Percentiles rank a stretch among this genome's conserved stretches.
These are phyloP conservation scores for Ochromonas danica DNA, from an alignment of 108 stramenopile genomes.

Conservation along the genomic window DNA sequence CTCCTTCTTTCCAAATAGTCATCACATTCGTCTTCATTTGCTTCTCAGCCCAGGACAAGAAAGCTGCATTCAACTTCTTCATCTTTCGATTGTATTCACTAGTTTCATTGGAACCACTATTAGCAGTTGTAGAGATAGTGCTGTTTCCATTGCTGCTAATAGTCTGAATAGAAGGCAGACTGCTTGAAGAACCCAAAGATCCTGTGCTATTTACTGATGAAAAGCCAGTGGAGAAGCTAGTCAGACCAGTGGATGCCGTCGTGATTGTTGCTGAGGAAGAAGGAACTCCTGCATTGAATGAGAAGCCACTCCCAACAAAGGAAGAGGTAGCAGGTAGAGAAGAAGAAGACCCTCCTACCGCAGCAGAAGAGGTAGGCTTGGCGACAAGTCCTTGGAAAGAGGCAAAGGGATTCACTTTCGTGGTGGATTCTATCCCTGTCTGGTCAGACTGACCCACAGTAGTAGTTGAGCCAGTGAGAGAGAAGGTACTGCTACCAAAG, in stretches of 20 bases:
- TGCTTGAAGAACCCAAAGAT: no score
- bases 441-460: no score
- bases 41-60: not conserved
- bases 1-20: conserved; percentile 21
- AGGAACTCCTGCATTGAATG: not conserved
- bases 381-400: not conserved
- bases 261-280: not conserved
- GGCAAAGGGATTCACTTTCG: not conserved
- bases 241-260: not conserved
- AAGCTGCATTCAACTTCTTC: conserved; percentile 12
- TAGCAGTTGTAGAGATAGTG: not conserved
- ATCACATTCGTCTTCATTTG: not conserved
- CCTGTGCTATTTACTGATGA: no score
- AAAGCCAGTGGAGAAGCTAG: no score
- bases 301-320: not conserved
- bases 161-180: no score
- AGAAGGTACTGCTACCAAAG: not conserved
- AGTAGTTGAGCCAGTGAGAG: not conserved
- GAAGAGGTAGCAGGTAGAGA: not conserved
- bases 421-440: no score
- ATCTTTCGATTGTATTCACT: not conserved
- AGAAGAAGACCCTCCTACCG: not conserved
- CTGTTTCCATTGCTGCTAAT: no score
- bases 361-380: not conserved
- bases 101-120: not conserved